These are phyloP conservation scores for Yamadazyma insecticola DNA, from an alignment of 805 yeast species.

Conservation along the genomic window DNA sequence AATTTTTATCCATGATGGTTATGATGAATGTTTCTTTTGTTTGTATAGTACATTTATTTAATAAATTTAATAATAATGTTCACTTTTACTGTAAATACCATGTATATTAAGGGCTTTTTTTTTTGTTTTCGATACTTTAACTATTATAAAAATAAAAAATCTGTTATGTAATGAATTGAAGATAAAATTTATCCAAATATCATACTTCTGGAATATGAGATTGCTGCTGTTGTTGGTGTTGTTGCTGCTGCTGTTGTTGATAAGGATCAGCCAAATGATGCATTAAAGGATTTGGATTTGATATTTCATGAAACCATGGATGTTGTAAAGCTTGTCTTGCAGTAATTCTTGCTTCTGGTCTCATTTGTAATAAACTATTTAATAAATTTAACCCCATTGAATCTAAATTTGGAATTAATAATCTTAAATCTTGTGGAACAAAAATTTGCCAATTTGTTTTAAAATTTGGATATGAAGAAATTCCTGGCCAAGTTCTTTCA, in stretches of 20 bases:
- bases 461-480: constrained; percentile 83
- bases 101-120: too few species aligned
- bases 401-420: constrained; percentile 65
- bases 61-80: constrained; percentile 7
- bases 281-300: constrained; percentile 35
- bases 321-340: constrained; percentile 62
- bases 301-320: constrained; percentile 79
- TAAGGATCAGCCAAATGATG: constrained; percentile 30
- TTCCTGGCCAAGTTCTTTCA: constrained; percentile 97
- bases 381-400: constrained; percentile 64
- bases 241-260: constrained; percentile 20
- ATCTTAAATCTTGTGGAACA: constrained; percentile 80
- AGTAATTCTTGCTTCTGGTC: constrained; percentile 57
- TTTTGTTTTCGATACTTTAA: too few species aligned
- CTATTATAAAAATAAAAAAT: too few species aligned
- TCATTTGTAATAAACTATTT: constrained; percentile 54
- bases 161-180: too few species aligned
- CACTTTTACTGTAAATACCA: too few species aligned
- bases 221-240: constrained; percentile 16
- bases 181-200: too few species aligned
- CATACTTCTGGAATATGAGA: too few species aligned
- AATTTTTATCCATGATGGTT: too few species aligned
- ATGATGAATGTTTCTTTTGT: constrained; percentile 8
- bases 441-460: constrained; percentile 79
- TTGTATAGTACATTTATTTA: constrained; percentile 10